Conservation (phyloP, 805 yeast genomes). For the Wickerhamiella allomyrinae region DNA sequence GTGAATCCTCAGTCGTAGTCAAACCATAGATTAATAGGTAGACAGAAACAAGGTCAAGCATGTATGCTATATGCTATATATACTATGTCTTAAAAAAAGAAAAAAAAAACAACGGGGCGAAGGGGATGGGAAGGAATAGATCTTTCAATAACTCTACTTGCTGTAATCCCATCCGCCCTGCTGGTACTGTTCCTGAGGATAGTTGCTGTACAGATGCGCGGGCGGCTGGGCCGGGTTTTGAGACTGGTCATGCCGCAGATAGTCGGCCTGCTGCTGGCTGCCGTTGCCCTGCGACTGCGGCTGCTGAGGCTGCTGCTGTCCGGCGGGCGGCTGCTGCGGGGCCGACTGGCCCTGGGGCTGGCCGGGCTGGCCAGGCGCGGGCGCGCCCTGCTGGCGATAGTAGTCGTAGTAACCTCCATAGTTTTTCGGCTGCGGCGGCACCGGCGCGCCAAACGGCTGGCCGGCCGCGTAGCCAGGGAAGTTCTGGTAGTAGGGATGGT, state of each 20-base stretch:
- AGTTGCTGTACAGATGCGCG: conserved; percentile 10
- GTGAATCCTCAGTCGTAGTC: conserved; percentile 21
- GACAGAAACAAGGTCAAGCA: background rate
- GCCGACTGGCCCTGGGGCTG: conserved; percentile 23
- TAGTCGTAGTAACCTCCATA: conserved; percentile 17
- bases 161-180: conserved; percentile 18
- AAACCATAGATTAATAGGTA: background rate
- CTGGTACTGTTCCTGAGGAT: conserved; percentile 16
- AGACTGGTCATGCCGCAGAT: conserved; percentile 15
- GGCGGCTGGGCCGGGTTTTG: conserved; percentile 10
- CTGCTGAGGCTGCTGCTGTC: conserved; percentile 15
- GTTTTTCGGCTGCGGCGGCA: conserved; percentile 16
- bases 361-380: conserved; percentile 7
- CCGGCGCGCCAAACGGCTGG: conserved; percentile 12
- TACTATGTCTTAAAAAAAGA: background rate
- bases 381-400: conserved; percentile 12
- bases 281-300: conserved; percentile 6
- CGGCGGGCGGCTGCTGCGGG: conserved; percentile 14
- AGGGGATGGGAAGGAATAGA: too few species aligned
- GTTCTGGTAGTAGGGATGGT: conserved; percentile 18
- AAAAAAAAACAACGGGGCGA: background rate
- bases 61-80: background rate
- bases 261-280: conserved; percentile 14
- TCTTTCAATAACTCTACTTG: conserved; percentile 8
- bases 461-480: conserved; percentile 17